Conservation (phyloP, 2,329 filamentous ascomycete species). For the Neospermospora avenae region DNA sequence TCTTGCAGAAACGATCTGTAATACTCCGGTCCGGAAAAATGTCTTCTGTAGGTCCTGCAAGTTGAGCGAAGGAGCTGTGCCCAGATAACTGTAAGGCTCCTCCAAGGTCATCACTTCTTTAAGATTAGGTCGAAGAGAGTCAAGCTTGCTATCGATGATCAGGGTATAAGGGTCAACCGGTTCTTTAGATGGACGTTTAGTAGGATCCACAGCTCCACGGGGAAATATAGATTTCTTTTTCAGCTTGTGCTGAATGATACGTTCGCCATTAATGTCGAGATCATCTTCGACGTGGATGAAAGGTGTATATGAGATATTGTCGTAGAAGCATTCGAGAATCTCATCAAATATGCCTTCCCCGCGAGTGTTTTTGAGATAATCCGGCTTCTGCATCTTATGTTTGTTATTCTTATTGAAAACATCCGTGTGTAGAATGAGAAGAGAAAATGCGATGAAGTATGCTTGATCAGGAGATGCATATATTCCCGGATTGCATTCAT, state of each 20-base stretch:
- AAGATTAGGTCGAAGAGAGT: slow-evolving; percentile 76
- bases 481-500: slow-evolving; percentile 97
- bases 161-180: slow-evolving; percentile 93
- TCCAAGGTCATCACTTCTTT: slow-evolving; percentile 92
- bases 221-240: slow-evolving; percentile 70
- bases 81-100: slow-evolving; percentile 86
- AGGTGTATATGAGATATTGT: slow-evolving; percentile 97
- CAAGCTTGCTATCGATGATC: slow-evolving; percentile 85
- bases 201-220: slow-evolving; percentile 59
- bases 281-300: slow-evolving; percentile 98
- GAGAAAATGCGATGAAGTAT: slow-evolving; percentile 97
- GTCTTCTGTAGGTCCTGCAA: slow-evolving; percentile 79
- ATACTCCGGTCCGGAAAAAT: slow-evolving; percentile 84
- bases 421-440: slow-evolving; percentile 94
- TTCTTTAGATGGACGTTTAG: slow-evolving; percentile 67
- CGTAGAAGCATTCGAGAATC: slow-evolving; percentile 92
- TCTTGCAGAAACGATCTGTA: slow-evolving; percentile 92
- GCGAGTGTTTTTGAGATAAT: slow-evolving; percentile 92
- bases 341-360: slow-evolving; percentile 93
- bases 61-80: slow-evolving; percentile 72
- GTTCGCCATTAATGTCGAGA: slow-evolving; percentile 72
- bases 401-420: slow-evolving; percentile 99
- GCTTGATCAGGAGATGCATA: slow-evolving; percentile 88
- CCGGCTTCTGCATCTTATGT: slow-evolving; percentile 93
- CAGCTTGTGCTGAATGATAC: slow-evolving; percentile 66